Conservation (phyloP, 2,329 filamentous ascomycete species). For the Myriosclerotinia duriaeana region DNA sequence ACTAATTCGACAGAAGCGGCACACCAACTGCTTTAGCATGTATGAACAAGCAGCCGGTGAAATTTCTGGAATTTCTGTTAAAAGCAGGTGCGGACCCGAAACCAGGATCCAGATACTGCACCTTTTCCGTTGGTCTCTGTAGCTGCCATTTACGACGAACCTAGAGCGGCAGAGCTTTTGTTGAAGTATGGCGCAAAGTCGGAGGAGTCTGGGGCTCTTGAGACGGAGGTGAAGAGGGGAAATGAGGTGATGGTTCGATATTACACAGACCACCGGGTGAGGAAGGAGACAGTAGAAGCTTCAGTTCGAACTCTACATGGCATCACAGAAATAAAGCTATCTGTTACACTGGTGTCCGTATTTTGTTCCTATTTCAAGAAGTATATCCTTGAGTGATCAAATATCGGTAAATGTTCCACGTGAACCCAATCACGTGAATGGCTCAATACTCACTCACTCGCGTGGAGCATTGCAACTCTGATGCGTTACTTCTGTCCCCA, state of each 20-base stretch:
- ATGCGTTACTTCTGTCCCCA: no score
- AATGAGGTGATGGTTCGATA: not conserved
- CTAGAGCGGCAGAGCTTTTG: not conserved
- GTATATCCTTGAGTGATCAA: no score
- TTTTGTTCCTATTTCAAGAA: no score
- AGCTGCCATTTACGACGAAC: not conserved
- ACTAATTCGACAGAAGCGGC: not conserved
- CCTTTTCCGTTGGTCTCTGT: not conserved
- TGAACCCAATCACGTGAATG: no score
- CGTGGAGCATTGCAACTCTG: no score
- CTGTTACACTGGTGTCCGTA: no score
- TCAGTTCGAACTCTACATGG: not conserved
- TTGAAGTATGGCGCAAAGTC: not conserved
- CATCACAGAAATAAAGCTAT: not conserved
- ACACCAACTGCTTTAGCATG: not conserved
- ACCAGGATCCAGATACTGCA: not conserved
- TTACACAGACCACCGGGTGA: not conserved
- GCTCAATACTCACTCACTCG: no score
- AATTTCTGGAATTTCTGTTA: not conserved
- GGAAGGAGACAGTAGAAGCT: no score
- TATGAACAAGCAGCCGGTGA: not conserved
- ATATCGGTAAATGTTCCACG: no score
- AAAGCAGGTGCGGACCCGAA: not conserved
- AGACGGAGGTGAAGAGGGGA: not conserved
- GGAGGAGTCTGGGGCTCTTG: not conserved